Evolutionary conservation across 305 asterid species (phyloP).

Genomic region (Fraxinus floribunda): DNA sequence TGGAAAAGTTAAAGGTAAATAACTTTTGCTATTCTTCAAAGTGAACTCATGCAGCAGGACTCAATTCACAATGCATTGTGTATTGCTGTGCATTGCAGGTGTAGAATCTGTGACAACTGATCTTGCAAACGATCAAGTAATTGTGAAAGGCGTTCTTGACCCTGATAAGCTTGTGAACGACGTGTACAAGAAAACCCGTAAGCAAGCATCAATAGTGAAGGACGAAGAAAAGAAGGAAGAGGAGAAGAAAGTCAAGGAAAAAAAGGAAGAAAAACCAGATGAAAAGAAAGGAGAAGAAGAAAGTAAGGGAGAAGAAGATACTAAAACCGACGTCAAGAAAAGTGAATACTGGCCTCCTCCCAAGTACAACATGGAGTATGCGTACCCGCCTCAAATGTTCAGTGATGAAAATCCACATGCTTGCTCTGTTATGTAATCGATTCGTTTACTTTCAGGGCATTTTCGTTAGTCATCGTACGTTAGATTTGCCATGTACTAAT

Average conservation of each 20-base stretch:
- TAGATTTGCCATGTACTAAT: slow-evolving; percentile 1
- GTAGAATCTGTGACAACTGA: slow-evolving; percentile 73
- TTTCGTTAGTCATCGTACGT: not conserved
- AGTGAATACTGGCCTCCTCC: slow-evolving; percentile 62
- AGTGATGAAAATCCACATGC: slow-evolving; percentile 93
- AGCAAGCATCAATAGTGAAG: slow-evolving; percentile 68
- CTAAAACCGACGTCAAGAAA: slow-evolving; percentile 54
- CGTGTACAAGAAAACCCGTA: slow-evolving; percentile 71
- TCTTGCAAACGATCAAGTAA: slow-evolving; percentile 50
- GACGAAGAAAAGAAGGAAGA: slow-evolving; percentile 48
- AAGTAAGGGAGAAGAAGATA: slow-evolving; percentile 25
- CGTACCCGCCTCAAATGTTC: slow-evolving; percentile 71
- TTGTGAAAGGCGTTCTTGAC: slow-evolving; percentile 67
- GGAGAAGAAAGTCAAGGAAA: slow-evolving; percentile 33
- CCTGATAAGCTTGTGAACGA: slow-evolving; percentile 71
- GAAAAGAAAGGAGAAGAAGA: slow-evolving; percentile 23
- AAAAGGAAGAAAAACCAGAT: slow-evolving; percentile 30
- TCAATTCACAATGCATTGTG: not conserved
- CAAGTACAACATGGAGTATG: slow-evolving; percentile 54
- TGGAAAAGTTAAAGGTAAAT: slow-evolving; percentile 57
- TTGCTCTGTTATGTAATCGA: slow-evolving; percentile 60
- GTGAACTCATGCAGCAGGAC: not conserved
- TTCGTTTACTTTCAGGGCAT: slow-evolving; percentile 3
- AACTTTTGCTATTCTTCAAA: not conserved
- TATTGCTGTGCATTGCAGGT: slow-evolving; percentile 35